phyloP scores from a whole-genome alignment of 805 yeast genomes.

The Komagataella phaffii region DNA sequence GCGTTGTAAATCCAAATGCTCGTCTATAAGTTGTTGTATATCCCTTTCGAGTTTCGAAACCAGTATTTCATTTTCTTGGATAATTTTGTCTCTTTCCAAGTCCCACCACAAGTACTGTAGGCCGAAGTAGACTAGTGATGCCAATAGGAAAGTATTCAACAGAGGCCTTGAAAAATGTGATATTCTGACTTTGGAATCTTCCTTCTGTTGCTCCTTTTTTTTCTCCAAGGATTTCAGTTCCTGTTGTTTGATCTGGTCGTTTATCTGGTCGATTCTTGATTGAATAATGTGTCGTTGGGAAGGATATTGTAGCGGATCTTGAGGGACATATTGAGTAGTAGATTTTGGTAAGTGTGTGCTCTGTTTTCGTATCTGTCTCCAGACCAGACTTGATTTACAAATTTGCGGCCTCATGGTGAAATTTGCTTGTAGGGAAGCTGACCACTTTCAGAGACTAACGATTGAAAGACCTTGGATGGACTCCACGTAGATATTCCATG shows the following conservation, averaged over 20 bases:
- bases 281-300: constrained; percentile 17
- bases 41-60: constrained; percentile 11
- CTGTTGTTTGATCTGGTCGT: constrained; percentile 11
- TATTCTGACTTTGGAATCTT: constrained; percentile 14
- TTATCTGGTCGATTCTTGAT: constrained; percentile 12
- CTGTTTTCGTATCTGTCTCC: neutral
- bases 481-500: too few relatives aligned
- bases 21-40: constrained; percentile 14
- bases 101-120: constrained; percentile 19
- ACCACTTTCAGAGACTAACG: neutral
- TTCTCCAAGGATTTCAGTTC: constrained; percentile 10
- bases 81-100: constrained; percentile 16
- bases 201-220: constrained; percentile 6
- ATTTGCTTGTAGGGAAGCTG: neutral
- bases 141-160: constrained; percentile 16
- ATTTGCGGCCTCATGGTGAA: neutral
- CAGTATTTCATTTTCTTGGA: constrained; percentile 10
- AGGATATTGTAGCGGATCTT: constrained; percentile 14
- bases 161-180: constrained; percentile 20
- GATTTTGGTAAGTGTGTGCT: neutral
- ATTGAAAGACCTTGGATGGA: neutral
- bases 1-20: constrained; percentile 6
- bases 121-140: constrained; percentile 16
- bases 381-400: neutral
- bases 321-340: constrained; percentile 11